Conservation (phyloP, 2,329 filamentous ascomycete species). For the Calonectria hawksworthii region DNA sequence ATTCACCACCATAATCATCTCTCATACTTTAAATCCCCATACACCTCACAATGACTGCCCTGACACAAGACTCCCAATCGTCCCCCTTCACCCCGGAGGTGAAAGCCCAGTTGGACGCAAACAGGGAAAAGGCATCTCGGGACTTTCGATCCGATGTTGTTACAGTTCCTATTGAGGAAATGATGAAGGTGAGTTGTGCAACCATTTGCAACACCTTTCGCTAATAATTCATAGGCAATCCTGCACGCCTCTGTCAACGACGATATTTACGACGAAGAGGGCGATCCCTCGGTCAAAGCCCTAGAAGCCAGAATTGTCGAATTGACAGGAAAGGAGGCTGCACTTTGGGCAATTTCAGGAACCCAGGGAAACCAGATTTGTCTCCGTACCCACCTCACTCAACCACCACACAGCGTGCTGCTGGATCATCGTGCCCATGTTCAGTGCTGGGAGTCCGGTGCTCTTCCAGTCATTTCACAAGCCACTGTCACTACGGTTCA, state of each 20-base stretch:
- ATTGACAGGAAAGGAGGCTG: slow-evolving; percentile 46
- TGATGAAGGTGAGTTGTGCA: slow-evolving; percentile 38
- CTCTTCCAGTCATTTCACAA: slow-evolving; percentile 76
- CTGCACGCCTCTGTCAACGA: slow-evolving; percentile 46
- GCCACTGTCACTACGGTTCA: slow-evolving; percentile 76
- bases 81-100: background rate
- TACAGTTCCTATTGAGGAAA: slow-evolving; percentile 42
- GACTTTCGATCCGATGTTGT: slow-evolving; percentile 48
- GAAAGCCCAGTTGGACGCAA: slow-evolving; percentile 8
- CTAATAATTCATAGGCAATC: slow-evolving; percentile 33
- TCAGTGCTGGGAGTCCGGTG: slow-evolving; percentile 72
- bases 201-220: background rate
- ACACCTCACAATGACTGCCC: background rate
- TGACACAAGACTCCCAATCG: background rate
- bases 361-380: slow-evolving; percentile 48
- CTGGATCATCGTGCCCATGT: slow-evolving; percentile 81
- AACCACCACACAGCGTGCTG: slow-evolving; percentile 45
- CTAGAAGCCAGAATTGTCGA: slow-evolving; percentile 40
- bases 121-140: slow-evolving; percentile 34
- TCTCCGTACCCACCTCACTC: slow-evolving; percentile 44
- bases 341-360: slow-evolving; percentile 44
- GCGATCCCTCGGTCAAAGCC: slow-evolving; percentile 44
- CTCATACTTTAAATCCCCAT: background rate
- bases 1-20: background rate
- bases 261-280: slow-evolving; percentile 46